Percentiles rank a stretch among this genome's conserved stretches.
phyloP scores from a whole-genome alignment of 2,329 filamentous ascomycete genomes.

The Trichoderma sp. region DNA sequence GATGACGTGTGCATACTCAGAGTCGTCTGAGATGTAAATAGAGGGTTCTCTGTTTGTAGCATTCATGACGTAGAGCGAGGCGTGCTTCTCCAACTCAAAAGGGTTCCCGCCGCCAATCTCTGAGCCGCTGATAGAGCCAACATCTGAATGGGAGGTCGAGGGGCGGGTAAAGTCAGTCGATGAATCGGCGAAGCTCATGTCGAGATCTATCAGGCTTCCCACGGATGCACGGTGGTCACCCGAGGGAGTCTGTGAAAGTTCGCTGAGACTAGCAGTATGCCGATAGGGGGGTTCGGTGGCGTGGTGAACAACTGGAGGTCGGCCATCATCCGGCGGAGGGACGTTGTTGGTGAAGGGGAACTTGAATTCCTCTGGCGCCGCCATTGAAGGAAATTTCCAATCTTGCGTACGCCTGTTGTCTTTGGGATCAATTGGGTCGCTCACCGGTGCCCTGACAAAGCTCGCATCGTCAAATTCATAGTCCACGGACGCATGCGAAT shows the following conservation, averaged over 20 bases:
- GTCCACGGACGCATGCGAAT: constrained; percentile 46
- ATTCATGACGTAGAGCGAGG: constrained; percentile 50
- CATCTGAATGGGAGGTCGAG: constrained; percentile 59
- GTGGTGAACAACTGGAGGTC: constrained; percentile 48
- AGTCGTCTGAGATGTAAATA: constrained; percentile 60
- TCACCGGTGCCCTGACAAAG: constrained; percentile 50
- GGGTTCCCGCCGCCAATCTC: constrained; percentile 55
- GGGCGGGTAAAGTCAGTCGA: constrained; percentile 51
- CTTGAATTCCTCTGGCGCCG: constrained; percentile 46
- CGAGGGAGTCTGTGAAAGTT: constrained; percentile 36
- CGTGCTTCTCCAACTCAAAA: constrained; percentile 62
- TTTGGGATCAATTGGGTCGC: constrained; percentile 55
- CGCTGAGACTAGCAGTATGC: constrained; percentile 39
- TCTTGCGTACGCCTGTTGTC: constrained; percentile 51
- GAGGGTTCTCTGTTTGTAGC: constrained; percentile 50
- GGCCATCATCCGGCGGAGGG: constrained; percentile 30
- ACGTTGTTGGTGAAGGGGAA: constrained; percentile 39
- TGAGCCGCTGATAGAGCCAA: constrained; percentile 53
- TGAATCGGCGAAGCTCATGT: constrained; percentile 51
- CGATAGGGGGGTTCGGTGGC: constrained; percentile 51
- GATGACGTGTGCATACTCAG: constrained; percentile 43
- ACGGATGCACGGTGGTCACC: constrained; percentile 42
- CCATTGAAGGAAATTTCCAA: constrained; percentile 57
- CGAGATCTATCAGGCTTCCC: constrained; percentile 51
- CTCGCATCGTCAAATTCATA: constrained; percentile 45